These are phyloP conservation scores for Hortiboletus rubellus DNA, from an alignment of 1,284 basidiomycete species.

Conservation along the genomic window DNA sequence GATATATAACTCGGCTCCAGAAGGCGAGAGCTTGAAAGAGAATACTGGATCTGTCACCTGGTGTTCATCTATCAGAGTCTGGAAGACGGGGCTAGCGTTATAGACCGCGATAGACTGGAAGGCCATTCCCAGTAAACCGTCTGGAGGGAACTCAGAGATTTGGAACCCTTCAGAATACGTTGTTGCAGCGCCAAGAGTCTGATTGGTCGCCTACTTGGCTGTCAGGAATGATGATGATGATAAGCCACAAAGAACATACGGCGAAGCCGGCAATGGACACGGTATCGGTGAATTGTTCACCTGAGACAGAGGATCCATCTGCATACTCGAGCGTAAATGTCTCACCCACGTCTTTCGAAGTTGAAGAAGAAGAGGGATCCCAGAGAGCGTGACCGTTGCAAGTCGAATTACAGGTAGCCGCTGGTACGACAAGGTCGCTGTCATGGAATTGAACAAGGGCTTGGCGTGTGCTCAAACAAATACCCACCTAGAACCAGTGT, in stretches of 20 bases:
- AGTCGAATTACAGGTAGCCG: constrained; percentile 20
- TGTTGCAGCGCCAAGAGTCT: constrained; percentile 34
- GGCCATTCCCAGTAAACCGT: constrained; percentile 38
- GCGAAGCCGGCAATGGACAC: constrained; percentile 36
- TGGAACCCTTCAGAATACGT: constrained; percentile 25
- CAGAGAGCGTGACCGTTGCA: constrained; percentile 37
- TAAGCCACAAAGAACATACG: constrained; percentile 16
- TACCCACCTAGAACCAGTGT: constrained; percentile 36
- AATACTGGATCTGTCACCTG: constrained; percentile 31
- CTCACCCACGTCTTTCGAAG: constrained; percentile 32
- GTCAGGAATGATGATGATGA: neutral
- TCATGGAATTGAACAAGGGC: neutral
- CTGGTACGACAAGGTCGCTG: constrained; percentile 21
- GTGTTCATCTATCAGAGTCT: constrained; percentile 24
- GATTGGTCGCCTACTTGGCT: constrained; percentile 22
- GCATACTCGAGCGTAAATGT: constrained; percentile 53
- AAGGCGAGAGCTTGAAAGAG: constrained; percentile 38
- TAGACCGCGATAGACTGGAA: constrained; percentile 27
- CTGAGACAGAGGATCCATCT: constrained; percentile 51
- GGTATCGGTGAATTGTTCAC: constrained; percentile 54
- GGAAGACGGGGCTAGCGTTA: constrained; percentile 22
- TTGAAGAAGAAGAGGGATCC: constrained; percentile 38
- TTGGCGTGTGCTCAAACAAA: neutral
- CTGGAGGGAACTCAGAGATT: constrained; percentile 20
- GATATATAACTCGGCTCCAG: constrained; percentile 38